Percentiles rank a stretch among this genome's conserved stretches.
These are phyloP conservation scores for Tylopilus rubrobrunneus DNA, from an alignment of 768 basidiomycete genomes.

Conservation along the genomic window DNA sequence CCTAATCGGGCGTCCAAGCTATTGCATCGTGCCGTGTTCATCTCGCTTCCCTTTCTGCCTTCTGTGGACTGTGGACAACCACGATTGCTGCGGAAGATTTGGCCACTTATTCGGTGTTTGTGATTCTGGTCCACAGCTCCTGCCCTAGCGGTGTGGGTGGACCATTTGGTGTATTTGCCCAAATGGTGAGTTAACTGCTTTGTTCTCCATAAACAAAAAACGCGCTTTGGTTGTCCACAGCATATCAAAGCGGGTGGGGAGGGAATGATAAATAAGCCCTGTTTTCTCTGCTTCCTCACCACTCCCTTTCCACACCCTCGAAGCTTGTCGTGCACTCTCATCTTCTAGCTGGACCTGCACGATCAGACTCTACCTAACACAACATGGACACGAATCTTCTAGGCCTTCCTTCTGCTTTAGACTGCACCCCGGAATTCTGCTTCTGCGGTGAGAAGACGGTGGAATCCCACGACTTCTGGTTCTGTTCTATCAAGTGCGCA, in stretches of 20 bases:
- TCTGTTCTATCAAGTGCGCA: conserved; percentile 27
- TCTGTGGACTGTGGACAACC: background rate
- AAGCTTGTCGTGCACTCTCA: background rate
- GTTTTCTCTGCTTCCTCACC: background rate
- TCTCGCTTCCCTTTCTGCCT: background rate
- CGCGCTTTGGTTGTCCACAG: conserved; percentile 1
- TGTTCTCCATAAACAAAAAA: background rate
- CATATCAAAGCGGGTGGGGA: conserved; percentile 4
- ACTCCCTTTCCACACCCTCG: background rate
- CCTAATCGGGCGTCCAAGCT: background rate
- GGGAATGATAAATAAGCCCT: conserved; percentile 12
- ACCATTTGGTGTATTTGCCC: background rate
- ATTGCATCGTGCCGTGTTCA: background rate
- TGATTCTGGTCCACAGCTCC: background rate
- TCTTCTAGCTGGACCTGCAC: background rate
- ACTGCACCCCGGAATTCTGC: conserved; percentile 16
- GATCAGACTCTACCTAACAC: background rate
- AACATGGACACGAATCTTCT: background rate
- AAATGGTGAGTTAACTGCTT: background rate
- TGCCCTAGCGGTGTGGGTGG: background rate
- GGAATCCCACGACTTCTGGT: conserved; percentile 27
- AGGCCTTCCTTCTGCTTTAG: conserved; percentile 5
- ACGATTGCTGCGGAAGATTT: background rate
- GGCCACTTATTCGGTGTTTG: too few relatives aligned
- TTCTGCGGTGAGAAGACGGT: conserved; percentile 25